These are phyloP conservation scores for Aureoboletus auriporus DNA, from an alignment of 768 basidiomycete genomes.

Conservation along the genomic window DNA sequence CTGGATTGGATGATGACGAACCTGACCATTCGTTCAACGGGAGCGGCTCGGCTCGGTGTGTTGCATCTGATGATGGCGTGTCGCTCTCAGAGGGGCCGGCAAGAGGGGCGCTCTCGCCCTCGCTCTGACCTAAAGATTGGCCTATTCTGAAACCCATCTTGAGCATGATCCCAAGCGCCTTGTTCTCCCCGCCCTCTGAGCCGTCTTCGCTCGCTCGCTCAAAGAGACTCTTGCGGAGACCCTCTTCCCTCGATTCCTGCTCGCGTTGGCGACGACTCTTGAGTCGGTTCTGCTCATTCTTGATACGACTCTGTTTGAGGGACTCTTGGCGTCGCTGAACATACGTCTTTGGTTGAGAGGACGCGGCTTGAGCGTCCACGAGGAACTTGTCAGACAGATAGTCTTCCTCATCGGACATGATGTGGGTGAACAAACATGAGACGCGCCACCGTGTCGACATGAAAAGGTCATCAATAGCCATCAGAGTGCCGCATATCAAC, in stretches of 20 bases:
- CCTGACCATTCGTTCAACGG: slow-evolving; percentile 82
- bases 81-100: neutral
- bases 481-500: slow-evolving; percentile 21
- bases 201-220: slow-evolving; percentile 67
- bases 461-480: slow-evolving; percentile 26
- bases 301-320: slow-evolving; percentile 49
- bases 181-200: slow-evolving; percentile 44
- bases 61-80: slow-evolving; percentile 5
- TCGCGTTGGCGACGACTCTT: slow-evolving; percentile 67
- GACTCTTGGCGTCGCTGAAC: slow-evolving; percentile 67
- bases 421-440: slow-evolving; percentile 18
- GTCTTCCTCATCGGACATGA: slow-evolving; percentile 75
- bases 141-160: slow-evolving; percentile 93
- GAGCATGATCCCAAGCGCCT: slow-evolving; percentile 87
- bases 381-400: slow-evolving; percentile 90
- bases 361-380: slow-evolving; percentile 31
- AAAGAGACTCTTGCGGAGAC: slow-evolving; percentile 76
- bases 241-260: slow-evolving; percentile 71
- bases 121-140: slow-evolving; percentile 59
- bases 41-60: slow-evolving; percentile 63
- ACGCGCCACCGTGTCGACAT: slow-evolving; percentile 12
- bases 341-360: slow-evolving; percentile 57
- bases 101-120: too few relatives aligned
- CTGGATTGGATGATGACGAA: slow-evolving; percentile 30
- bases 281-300: slow-evolving; percentile 61